Percentiles rank a stretch among this genome's conserved stretches.
phyloP scores from a whole-genome alignment of 495 filamentous ascomycete genomes.

The Hypoxylon cercidicola region DNA sequence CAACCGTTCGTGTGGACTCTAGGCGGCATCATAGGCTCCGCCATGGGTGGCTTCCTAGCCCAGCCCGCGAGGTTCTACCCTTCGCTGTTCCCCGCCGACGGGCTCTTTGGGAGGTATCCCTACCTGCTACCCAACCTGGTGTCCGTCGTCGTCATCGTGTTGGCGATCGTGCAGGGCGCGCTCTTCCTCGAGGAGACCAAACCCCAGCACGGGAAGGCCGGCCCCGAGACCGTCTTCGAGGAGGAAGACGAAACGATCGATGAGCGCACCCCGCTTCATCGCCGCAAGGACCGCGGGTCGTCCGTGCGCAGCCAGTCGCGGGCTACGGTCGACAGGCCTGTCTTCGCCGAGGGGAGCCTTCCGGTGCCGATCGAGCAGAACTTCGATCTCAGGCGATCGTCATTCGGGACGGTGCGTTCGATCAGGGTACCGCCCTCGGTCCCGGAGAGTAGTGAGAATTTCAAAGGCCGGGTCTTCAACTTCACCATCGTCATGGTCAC shows the following conservation, averaged over 20 bases:
- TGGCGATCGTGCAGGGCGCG: slow-evolving; percentile 77
- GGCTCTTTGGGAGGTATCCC: slow-evolving; percentile 78
- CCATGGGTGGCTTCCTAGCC: slow-evolving; percentile 82
- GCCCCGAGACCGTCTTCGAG: slow-evolving; percentile 20
- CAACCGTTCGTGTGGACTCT: slow-evolving; percentile 95
- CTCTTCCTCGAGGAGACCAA: slow-evolving; percentile 92
- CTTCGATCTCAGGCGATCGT: slow-evolving; percentile 45
- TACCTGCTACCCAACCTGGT: slow-evolving; percentile 89
- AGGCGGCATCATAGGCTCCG: slow-evolving; percentile 81
- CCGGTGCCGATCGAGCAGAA: slow-evolving; percentile 42
- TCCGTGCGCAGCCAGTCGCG: slow-evolving; percentile 21
- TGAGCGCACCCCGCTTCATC: slow-evolving; percentile 42
- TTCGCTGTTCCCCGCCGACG: slow-evolving; percentile 70
- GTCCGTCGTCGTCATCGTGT: slow-evolving; percentile 73
- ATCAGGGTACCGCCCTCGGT: slow-evolving; percentile 29
- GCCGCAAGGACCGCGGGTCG: slow-evolving; percentile 1
- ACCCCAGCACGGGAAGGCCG: slow-evolving; percentile 45
- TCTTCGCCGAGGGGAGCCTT: slow-evolving; percentile 41
- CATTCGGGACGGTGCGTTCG: slow-evolving; percentile 45
- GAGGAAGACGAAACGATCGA: slow-evolving; percentile 32
- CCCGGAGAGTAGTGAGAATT: slow-evolving; percentile 11
- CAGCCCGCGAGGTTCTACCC: slow-evolving; percentile 82
- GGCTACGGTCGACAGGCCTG: slow-evolving; percentile 28
- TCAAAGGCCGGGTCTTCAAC: slow-evolving; percentile 39
- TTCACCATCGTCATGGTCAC: slow-evolving; percentile 48